Evolutionary conservation across 164 flowering plant species (phyloP), one percentile per base, ranked within the genome.

Genomic region (Tetrastigma voinierianum): DNA sequence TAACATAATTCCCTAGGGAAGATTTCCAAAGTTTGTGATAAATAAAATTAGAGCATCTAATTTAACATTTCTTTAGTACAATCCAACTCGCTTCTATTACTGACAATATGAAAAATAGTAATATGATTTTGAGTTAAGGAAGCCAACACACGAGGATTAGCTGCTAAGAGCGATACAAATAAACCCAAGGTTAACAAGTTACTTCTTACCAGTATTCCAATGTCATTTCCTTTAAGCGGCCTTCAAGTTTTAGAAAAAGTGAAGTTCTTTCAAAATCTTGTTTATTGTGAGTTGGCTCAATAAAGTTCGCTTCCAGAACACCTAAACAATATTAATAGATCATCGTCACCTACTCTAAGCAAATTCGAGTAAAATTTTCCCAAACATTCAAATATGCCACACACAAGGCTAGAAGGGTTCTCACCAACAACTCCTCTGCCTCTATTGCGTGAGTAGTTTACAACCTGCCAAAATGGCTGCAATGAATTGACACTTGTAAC

Each of bases 351-450:
- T 43, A 56, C 4, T 43, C 19, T 46, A 6, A 52, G 40, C 17
- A 47, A 40, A 9, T 43, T 51, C 1, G 16, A 53, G 7, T 47
- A 4, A 18, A 43, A 46, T 7, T 61, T 19, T 4, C 40, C 4
- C 6, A 59, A 6, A 25, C 25, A 13, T 11, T 24, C 43, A n/a
- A 56, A 24, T 14, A 64, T 51, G 9, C 43, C 4, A 63, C 40
- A 32, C 40, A 32, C 40, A 24, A 20, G 58, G 58, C 8, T 52
- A 20, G 2, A 59, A 54, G 67, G 40, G 32, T 77, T 74, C 86
- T 82, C 71, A 95, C 98, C 98, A 65, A 87, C 91, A 66, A 95
- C 97, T 47, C 98, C 98, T 82, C 89, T 83, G 45, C 96, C 96
- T 74, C 82, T 82, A 65, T 74, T 77, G 61, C 64, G 62, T 25